These are phyloP conservation scores for Lasiosphaeris hirsuta DNA, from an alignment of 495 filamentous ascomycete species.

Conservation along the genomic window DNA sequence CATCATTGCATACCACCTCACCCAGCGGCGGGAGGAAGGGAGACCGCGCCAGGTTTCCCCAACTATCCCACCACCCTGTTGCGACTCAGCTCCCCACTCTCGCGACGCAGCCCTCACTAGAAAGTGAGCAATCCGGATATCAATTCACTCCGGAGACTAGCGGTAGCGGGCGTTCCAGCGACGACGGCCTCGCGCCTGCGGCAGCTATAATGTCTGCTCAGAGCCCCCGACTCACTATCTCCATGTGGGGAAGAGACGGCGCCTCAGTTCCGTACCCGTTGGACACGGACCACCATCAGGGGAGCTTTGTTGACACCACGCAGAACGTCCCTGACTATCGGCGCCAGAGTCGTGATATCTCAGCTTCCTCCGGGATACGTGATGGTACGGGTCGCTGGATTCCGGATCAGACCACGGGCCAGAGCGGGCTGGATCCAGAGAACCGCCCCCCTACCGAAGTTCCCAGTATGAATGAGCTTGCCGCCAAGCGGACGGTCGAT, in stretches of 20 bases:
- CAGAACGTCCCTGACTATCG: constrained; percentile 10
- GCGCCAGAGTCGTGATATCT: background rate
- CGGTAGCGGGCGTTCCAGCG: constrained; percentile 46
- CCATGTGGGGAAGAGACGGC: constrained; percentile 43
- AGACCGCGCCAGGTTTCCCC: constrained; percentile 16
- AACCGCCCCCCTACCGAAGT: constrained; percentile 37
- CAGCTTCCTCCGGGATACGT: constrained; percentile 21
- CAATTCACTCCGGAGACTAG: constrained; percentile 49
- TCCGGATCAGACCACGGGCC: constrained; percentile 33
- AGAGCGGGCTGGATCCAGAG: constrained; percentile 42
- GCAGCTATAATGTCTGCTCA: constrained; percentile 36
- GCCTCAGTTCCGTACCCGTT: constrained; percentile 26
- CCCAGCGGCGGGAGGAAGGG: constrained; percentile 23
- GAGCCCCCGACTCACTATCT: constrained; percentile 49
- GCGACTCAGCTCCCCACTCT: constrained; percentile 23
- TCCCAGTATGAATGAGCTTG: constrained; percentile 40
- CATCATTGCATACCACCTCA: constrained; percentile 27
- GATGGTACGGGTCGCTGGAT: constrained; percentile 40
- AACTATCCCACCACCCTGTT: constrained; percentile 12
- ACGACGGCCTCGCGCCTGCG: constrained; percentile 40
- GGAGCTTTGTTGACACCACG: constrained; percentile 4
- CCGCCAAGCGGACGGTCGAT: constrained; percentile 27
- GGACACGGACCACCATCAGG: constrained; percentile 22
- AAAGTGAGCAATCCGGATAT: constrained; percentile 26
- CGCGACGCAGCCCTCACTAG: constrained; percentile 24